Conservation (phyloP, 179 eudicot genomes). For the Dionaea muscipula region DNA sequence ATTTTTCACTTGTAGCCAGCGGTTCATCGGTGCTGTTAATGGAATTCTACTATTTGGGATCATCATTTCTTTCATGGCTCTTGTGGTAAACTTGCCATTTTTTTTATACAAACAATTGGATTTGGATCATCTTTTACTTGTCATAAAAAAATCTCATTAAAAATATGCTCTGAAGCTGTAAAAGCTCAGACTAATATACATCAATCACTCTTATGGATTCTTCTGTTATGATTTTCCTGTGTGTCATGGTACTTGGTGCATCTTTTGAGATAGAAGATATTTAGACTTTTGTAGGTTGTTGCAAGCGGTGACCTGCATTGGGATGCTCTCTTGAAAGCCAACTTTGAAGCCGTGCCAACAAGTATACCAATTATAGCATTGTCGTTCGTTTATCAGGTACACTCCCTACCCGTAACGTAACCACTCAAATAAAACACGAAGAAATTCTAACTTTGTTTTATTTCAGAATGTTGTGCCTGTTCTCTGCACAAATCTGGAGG, state of each 20-base stretch:
- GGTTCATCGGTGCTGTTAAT: conserved; percentile 74
- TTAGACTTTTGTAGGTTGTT: conserved; percentile 33
- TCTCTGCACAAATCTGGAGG: conserved; percentile 89
- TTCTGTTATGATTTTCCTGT: too few relatives aligned
- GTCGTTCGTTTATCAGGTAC: conserved; percentile 89
- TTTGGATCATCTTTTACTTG: too few relatives aligned
- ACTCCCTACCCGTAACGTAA: background rate
- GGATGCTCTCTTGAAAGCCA: conserved; percentile 78
- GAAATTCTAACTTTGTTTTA: conserved; percentile 10
- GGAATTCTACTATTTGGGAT: conserved; percentile 74
- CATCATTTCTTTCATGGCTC: conserved; percentile 55
- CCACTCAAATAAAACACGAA: background rate
- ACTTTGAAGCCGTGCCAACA: conserved; percentile 68
- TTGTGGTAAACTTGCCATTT: conserved; percentile 51
- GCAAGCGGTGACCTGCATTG: conserved; percentile 76
- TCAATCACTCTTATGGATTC: too few relatives aligned
- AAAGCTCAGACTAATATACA: too few relatives aligned
- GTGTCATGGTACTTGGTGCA: background rate
- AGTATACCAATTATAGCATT: conserved; percentile 86
- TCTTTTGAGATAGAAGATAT: conserved; percentile 5
- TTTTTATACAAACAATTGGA: too few relatives aligned
- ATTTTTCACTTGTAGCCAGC: conserved; percentile 48
- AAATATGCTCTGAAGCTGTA: too few relatives aligned
- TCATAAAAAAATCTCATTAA: too few relatives aligned
- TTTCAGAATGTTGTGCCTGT: conserved; percentile 96